Percentiles rank a stretch among this genome's conserved stretches.
Conservation (phyloP, 768 basidiomycete genomes). For the Lactarius sp. region DNA sequence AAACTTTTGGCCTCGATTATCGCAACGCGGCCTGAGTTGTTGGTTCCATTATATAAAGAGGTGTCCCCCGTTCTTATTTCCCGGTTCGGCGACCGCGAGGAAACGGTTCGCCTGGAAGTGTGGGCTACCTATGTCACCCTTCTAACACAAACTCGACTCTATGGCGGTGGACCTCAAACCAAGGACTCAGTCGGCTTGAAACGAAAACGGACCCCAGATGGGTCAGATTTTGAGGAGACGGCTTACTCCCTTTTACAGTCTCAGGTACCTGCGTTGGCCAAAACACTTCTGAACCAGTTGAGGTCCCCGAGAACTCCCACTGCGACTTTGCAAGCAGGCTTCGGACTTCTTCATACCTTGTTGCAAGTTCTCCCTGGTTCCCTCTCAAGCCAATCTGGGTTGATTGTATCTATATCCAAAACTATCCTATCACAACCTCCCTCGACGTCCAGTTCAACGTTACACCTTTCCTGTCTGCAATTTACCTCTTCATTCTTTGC, state of each 20-base stretch:
- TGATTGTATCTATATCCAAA: slow-evolving; percentile 61
- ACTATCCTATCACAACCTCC: slow-evolving; percentile 60
- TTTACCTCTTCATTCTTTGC: slow-evolving; percentile 85
- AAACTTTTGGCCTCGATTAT: slow-evolving; percentile 84
- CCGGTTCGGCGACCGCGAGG: slow-evolving; percentile 91
- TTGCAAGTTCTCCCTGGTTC: slow-evolving; percentile 80
- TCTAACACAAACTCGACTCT: slow-evolving; percentile 78
- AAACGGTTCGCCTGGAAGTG: slow-evolving; percentile 88
- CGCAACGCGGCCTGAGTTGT: slow-evolving; percentile 84
- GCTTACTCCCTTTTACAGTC: slow-evolving; percentile 65
- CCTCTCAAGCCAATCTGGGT: slow-evolving; percentile 60
- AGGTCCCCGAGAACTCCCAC: slow-evolving; percentile 74
- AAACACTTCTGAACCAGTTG: slow-evolving; percentile 80
- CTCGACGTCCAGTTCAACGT: slow-evolving; percentile 69
- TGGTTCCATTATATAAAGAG: slow-evolving; percentile 71
- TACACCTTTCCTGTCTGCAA: slow-evolving; percentile 79
- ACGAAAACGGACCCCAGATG: slow-evolving; percentile 71
- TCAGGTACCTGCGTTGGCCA: slow-evolving; percentile 76
- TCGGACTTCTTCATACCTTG: slow-evolving; percentile 69
- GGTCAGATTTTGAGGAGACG: slow-evolving; percentile 69
- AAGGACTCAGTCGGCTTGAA: slow-evolving; percentile 56
- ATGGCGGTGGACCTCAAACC: slow-evolving; percentile 57
- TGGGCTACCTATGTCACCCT: slow-evolving; percentile 83
- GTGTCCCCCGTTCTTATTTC: slow-evolving; percentile 88
- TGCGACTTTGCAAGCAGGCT: slow-evolving; percentile 79